Base-by-base conservation (phyloP, 345 rosid genomes). In the Gossypium thurberi region DNA sequence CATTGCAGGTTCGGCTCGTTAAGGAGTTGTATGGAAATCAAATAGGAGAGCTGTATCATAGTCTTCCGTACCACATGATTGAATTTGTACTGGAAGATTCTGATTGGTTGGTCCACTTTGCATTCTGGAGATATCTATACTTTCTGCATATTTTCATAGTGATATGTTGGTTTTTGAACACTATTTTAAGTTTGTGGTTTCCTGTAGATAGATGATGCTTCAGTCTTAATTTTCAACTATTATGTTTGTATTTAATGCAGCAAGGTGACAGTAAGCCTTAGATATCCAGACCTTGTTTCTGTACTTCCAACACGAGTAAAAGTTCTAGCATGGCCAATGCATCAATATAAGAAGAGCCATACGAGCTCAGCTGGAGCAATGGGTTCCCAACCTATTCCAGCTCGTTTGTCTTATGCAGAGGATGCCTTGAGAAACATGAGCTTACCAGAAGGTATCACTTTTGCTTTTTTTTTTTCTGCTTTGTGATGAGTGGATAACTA, bases 11-110 rank as follows among this genome's bases (percentile, higher is more conserved):
- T 55, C 88, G 94, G 58, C 89, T 95, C 69, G 84, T 89, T 51
- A 95, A 91, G 81, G 99, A 95, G 80, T 80, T 95, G 77, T 95
- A 88, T 79, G 98, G 99, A 75, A 89, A 91, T 82, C 97, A 92
- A 78, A 92, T 95, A 69, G 87, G 88, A 63, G 98, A 92, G 82
- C 79, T 95, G 67, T 92, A 89, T 80, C 92, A 92, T 74, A 92
- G 96, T 82, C 96, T 91, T 82, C 97, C 99, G 1, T 91, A 88
- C 85, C 92, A 92, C 87, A 87, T 92, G 89, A 79, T 92, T 77
- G 96, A 95, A 81, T 95, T 90, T 79, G 82, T 79, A 23, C 78
- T 92, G 8, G 96, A 89, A 65, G 94, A 88, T 82, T 79, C 81
- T 77, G 93, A 89, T 75, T 88, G 99, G 98, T 92, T 46, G 78